phyloP scores from a whole-genome alignment of 208 protist genomes.

The Porcisia hertigi region DNA sequence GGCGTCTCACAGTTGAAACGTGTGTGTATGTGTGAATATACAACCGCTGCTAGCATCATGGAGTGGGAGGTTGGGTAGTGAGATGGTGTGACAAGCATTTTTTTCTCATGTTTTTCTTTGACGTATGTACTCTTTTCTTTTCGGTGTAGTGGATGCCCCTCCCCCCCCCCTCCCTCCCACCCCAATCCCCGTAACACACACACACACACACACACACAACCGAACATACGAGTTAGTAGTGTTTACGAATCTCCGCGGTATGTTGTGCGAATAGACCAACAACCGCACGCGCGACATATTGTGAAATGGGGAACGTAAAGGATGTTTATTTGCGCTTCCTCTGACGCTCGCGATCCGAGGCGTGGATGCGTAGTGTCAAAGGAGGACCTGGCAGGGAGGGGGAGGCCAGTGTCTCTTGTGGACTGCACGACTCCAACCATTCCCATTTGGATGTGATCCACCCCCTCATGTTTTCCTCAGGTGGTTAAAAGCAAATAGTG shows the following conservation, averaged over 20 bases:
- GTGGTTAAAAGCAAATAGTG: background rate
- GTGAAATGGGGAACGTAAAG: background rate
- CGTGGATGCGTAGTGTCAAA: background rate
- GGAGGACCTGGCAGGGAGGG: background rate
- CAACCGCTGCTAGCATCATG: background rate
- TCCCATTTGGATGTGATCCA: background rate
- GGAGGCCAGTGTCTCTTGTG: background rate
- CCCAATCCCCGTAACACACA: too few species aligned
- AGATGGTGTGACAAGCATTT: background rate
- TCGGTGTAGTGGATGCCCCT: conserved; percentile 2
- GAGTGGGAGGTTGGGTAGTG: background rate
- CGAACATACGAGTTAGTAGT: background rate
- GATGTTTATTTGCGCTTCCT: conserved; percentile 2
- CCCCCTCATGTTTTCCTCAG: background rate
- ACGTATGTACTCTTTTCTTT: conserved; percentile 13
- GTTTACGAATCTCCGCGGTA: background rate
- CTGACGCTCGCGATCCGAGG: background rate
- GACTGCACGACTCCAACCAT: too few species aligned
- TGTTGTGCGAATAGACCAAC: background rate
- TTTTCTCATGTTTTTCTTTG: conserved; percentile 8
- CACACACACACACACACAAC: background rate
- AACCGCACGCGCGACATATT: background rate
- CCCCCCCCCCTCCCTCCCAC: too few species aligned
- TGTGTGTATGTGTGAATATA: background rate
- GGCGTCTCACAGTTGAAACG: background rate